These are phyloP conservation scores for Daldinia grandis DNA, from an alignment of 495 filamentous ascomycete species.

Conservation along the genomic window DNA sequence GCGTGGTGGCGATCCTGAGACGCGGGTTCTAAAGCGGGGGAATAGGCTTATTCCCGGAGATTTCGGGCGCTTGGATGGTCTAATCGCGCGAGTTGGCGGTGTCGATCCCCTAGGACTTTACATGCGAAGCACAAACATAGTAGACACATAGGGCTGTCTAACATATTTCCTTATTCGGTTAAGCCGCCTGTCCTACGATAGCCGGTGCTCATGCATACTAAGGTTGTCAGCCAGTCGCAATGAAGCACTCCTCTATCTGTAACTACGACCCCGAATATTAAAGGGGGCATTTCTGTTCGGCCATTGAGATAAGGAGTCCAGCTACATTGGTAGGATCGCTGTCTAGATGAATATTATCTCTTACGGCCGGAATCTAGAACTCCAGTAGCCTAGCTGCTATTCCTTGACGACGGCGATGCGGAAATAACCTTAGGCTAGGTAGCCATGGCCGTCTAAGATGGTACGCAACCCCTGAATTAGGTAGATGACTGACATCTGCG, in stretches of 20 bases:
- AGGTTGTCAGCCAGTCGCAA: slow-evolving; percentile 25
- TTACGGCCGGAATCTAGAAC: slow-evolving; percentile 12
- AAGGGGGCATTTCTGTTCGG: slow-evolving; percentile 5
- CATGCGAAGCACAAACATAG: slow-evolving; percentile 36
- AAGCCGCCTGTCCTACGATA: slow-evolving; percentile 16
- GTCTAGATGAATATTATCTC: slow-evolving; percentile 14
- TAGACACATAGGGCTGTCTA: slow-evolving; percentile 40
- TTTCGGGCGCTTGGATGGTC: slow-evolving; percentile 28
- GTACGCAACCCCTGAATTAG: neutral
- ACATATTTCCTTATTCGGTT: slow-evolving; percentile 30
- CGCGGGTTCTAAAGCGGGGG: slow-evolving; percentile 22
- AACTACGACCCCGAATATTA: slow-evolving; percentile 21
- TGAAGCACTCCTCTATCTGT: slow-evolving; percentile 25
- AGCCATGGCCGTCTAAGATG: neutral
- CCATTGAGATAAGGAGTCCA: slow-evolving; percentile 23
- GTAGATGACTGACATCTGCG: slow-evolving; percentile 5
- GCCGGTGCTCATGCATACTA: slow-evolving; percentile 19
- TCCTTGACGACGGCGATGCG: neutral
- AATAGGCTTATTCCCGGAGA: slow-evolving; percentile 29
- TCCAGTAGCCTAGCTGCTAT: slow-evolving; percentile 9
- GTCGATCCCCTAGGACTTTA: slow-evolving; percentile 30
- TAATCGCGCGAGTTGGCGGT: slow-evolving; percentile 25
- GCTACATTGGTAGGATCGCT: slow-evolving; percentile 5
- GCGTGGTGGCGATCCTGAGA: slow-evolving; percentile 31
- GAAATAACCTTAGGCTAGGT: slow-evolving; percentile 5